These are phyloP conservation scores for Teratosphaeria pseudoeucalypti DNA, from an alignment of 2,329 filamentous ascomycete genomes.

Conservation along the genomic window DNA sequence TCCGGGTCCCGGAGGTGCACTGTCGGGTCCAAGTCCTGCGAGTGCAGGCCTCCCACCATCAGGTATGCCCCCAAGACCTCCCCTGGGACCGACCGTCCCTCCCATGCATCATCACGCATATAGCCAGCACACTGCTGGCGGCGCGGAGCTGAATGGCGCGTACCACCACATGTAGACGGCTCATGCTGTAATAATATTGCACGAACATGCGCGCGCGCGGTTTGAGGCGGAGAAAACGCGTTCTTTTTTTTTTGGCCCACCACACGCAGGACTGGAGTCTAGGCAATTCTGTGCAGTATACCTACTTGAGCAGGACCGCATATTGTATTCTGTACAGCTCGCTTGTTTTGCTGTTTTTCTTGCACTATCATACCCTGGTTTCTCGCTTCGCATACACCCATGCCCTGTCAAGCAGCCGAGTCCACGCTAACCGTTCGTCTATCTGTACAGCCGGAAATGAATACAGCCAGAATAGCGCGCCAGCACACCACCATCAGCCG, in stretches of 20 bases:
- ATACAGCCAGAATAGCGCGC: constrained; percentile 46
- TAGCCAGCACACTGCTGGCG: constrained; percentile 54
- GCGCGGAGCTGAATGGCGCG: constrained; percentile 87
- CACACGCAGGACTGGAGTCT: neutral
- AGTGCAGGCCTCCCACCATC: constrained; percentile 52
- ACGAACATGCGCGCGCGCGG: neutral
- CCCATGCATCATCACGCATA: constrained; percentile 67
- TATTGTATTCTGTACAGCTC: constrained; percentile 11
- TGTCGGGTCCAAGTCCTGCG: constrained; percentile 52
- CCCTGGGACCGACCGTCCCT: constrained; percentile 41
- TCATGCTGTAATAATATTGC: constrained; percentile 13
- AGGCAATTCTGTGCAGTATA: constrained; percentile 14
- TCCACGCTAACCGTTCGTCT: constrained; percentile 34
- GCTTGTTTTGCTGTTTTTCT: constrained; percentile 19
- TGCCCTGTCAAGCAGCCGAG: constrained; percentile 16
- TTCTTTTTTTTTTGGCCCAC: neutral
- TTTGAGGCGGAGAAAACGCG: neutral
- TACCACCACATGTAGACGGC: constrained; percentile 78
- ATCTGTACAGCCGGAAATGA: constrained; percentile 46
- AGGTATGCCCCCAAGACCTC: constrained; percentile 47
- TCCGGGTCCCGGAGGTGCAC: constrained; percentile 35
- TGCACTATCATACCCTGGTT: constrained; percentile 9
- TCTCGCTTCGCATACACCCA: constrained; percentile 20
- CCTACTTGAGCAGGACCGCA: constrained; percentile 12
- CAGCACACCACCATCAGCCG: constrained; percentile 57